Conservation (phyloP, 805 yeast genomes). For the Zygosaccharomyces bailii region DNA sequence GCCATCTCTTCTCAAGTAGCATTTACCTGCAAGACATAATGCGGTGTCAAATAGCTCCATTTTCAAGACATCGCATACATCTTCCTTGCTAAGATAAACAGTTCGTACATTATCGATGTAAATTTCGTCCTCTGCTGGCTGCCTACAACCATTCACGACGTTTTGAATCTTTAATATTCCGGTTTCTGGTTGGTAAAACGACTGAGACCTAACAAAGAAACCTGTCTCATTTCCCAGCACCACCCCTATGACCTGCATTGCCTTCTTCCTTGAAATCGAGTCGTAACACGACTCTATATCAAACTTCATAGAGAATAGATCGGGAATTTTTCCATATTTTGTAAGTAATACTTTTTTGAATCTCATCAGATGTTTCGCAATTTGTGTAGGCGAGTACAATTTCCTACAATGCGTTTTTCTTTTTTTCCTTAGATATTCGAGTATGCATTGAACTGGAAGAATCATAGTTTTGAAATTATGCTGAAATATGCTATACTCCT, state of each 20-base stretch:
- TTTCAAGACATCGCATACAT: slow-evolving; percentile 45
- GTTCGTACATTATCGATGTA: slow-evolving; percentile 37
- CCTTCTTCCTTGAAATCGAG: slow-evolving; percentile 50
- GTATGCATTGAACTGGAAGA: slow-evolving; percentile 42
- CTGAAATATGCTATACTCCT: slow-evolving; percentile 36
- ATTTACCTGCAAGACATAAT: slow-evolving; percentile 38
- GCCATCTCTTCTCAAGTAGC: slow-evolving; percentile 57
- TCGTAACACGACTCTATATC: slow-evolving; percentile 81
- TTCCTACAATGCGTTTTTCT: slow-evolving; percentile 32
- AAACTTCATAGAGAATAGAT: slow-evolving; percentile 56
- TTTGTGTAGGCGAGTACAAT: slow-evolving; percentile 44
- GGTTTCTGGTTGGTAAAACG: slow-evolving; percentile 21
- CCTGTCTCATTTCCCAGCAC: slow-evolving; percentile 19
- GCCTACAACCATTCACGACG: slow-evolving; percentile 22
- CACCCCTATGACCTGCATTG: slow-evolving; percentile 36
- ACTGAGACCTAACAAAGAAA: slow-evolving; percentile 31
- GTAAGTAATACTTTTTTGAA: slow-evolving; percentile 37
- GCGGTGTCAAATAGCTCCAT: slow-evolving; percentile 54
- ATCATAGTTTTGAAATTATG: slow-evolving; percentile 39
- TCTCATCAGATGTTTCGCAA: slow-evolving; percentile 38
- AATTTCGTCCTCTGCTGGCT: slow-evolving; percentile 17
- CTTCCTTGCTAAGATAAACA: slow-evolving; percentile 39
- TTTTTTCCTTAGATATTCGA: slow-evolving; percentile 35
- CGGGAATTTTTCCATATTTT: slow-evolving; percentile 27
- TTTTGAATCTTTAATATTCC: slow-evolving; percentile 13